Conservation (phyloP, 805 yeast genomes). For the Candida suzukii region DNA sequence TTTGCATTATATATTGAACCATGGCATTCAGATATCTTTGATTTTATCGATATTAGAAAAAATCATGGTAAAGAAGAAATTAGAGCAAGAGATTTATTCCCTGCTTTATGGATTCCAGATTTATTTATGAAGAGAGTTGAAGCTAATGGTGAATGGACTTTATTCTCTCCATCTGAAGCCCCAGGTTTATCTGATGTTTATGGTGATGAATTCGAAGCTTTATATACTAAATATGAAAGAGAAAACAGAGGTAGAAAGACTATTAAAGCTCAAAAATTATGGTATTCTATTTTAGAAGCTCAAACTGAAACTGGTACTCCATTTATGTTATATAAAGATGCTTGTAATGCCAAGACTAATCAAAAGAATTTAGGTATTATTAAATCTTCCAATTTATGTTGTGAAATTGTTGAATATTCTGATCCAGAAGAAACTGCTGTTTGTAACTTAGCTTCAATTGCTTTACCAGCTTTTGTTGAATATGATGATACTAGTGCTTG, state of each 20-base stretch:
- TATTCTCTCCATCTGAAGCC: slow-evolving; percentile 54
- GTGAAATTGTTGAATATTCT: slow-evolving; percentile 58
- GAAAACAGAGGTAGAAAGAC: slow-evolving; percentile 43
- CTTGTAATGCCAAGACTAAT: slow-evolving; percentile 51
- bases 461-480: slow-evolving; percentile 50
- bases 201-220: slow-evolving; percentile 47
- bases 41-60: slow-evolving; percentile 52
- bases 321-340: slow-evolving; percentile 57
- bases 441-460: slow-evolving; percentile 55
- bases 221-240: slow-evolving; percentile 44
- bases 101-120: slow-evolving; percentile 59
- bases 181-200: slow-evolving; percentile 49
- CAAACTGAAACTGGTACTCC: slow-evolving; percentile 64
- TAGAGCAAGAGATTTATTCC: slow-evolving; percentile 57
- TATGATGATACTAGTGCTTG: slow-evolving; percentile 32
- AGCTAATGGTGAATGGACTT: slow-evolving; percentile 47
- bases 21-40: slow-evolving; percentile 57
- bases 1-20: slow-evolving; percentile 56
- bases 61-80: slow-evolving; percentile 61
- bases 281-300: slow-evolving; percentile 55
- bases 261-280: slow-evolving; percentile 52
- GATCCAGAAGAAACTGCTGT: slow-evolving; percentile 53
- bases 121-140: slow-evolving; percentile 57
- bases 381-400: slow-evolving; percentile 55
- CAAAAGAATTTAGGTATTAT: slow-evolving; percentile 55